Base-by-base conservation (phyloP, 2,329 filamentous ascomycete species). In the Claviceps africana region DNA sequence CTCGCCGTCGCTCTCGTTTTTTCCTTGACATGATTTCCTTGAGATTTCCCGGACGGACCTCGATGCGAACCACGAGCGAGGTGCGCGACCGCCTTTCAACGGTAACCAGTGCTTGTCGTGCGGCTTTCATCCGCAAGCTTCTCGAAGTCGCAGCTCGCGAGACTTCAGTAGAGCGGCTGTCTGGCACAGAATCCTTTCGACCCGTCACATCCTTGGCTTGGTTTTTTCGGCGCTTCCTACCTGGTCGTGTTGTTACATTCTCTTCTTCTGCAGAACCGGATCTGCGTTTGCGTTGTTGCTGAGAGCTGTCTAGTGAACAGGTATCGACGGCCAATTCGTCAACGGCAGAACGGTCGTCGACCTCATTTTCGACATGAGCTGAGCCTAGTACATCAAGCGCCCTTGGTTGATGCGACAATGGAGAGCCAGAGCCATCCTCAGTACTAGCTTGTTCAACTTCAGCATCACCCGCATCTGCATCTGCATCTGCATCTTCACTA, bases 281-380 rank as follows among this genome's bases (percentile, higher is more conserved):
- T 66, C 91, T 95, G 51, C 90, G 81, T 69, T 95, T 95, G 55
- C 90, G 79, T 54, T 95, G 71, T 33, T 86, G 79, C 51, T 88
- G 83, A 9, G 87, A 83, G 46, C 84, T 86, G 65, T 91, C 85
- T 70, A 85, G 74, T 8, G 83, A 76, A 60, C 88, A 85, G 56
- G 85, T 84, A 51, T 85, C 79, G 51, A 86, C 73, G 39, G 86
- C 82, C 11, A 86, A 70, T 52, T 82, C 82, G 58, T 85, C 85
- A 66, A 89, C 89, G 30, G 88, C 80, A 0, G 86, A 89, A 65
- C 88, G 85, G 9, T 46, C 51, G 10, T 52, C 51, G 30, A 50
- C 46, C 8, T 46, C 52, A 31, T 57, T 47, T 15, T 80, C 76
- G 51, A 83, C 79, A 31, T 35, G 39, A 25, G 33, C 31, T 15